These are phyloP conservation scores for Fagopyrum esculentum DNA, from an alignment of 148 eudicot genomes.

Conservation along the genomic window DNA sequence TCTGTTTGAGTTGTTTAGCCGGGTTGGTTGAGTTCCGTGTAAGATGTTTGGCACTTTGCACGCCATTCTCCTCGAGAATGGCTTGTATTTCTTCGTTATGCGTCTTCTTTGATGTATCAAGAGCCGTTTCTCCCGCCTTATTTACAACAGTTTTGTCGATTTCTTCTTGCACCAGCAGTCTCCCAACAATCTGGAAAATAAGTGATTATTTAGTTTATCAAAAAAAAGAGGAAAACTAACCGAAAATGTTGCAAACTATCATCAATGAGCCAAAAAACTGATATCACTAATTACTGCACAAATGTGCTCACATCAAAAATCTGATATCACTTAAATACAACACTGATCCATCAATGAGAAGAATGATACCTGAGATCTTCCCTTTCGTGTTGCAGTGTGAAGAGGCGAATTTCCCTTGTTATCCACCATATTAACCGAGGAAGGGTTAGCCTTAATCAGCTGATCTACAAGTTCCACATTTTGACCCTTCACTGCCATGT, in stretches of 20 bases:
- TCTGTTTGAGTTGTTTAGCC: slow-evolving; percentile 40
- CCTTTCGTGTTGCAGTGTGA: slow-evolving; percentile 79
- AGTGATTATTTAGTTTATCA: neutral
- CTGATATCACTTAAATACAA: neutral
- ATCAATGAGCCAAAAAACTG: neutral
- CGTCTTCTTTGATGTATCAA: slow-evolving; percentile 41
- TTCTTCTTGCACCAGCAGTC: slow-evolving; percentile 41
- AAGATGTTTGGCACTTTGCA: slow-evolving; percentile 30
- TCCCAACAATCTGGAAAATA: slow-evolving; percentile 46
- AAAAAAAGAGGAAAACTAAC: neutral
- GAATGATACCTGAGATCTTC: slow-evolving; percentile 52
- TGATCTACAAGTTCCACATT: slow-evolving; percentile 66
- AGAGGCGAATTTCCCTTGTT: slow-evolving; percentile 68
- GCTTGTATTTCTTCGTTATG: slow-evolving; percentile 23
- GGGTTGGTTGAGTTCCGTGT: slow-evolving; percentile 18
- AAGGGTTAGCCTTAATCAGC: slow-evolving; percentile 59
- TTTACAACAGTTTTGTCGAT: slow-evolving; percentile 50
- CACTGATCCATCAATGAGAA: neutral
- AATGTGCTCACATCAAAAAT: neutral
- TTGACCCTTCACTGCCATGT: slow-evolving; percentile 90
- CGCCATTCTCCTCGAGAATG: slow-evolving; percentile 29
- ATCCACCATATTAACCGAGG: slow-evolving; percentile 55
- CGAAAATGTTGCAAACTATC: neutral
- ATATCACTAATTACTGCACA: neutral
- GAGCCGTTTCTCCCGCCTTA: slow-evolving; percentile 57